Percentiles rank a stretch among this genome's conserved stretches.
phyloP scores from a whole-genome alignment of 805 yeast species.

The Helenozyma baotianmanensis region DNA sequence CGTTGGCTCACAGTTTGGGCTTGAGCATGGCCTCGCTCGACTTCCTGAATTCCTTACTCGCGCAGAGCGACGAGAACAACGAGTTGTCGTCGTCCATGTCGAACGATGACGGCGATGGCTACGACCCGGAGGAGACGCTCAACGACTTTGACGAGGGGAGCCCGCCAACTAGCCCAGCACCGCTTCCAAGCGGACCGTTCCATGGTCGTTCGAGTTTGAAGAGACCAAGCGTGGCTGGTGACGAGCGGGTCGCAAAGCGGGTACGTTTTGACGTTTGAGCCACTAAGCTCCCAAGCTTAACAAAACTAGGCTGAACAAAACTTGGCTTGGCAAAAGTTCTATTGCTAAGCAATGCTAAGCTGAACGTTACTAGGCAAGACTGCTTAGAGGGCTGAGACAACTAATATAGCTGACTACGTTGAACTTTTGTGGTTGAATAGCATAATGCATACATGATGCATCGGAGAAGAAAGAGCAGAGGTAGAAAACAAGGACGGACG shows the following conservation, averaged over 20 bases:
- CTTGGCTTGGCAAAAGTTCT: too few species aligned
- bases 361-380: too few species aligned
- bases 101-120: constrained; percentile 18
- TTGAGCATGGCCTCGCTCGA: constrained; percentile 17
- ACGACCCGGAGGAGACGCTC: constrained; percentile 18
- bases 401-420: too few species aligned
- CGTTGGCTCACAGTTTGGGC: constrained; percentile 21
- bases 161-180: constrained; percentile 9
- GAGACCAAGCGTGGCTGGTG: constrained; percentile 13
- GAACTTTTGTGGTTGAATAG: too few species aligned
- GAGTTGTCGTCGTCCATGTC: constrained; percentile 2
- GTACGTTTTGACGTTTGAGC: constrained; percentile 27
- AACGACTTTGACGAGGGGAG: constrained; percentile 10
- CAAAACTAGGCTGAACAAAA: too few species aligned
- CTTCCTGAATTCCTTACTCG: constrained; percentile 12
- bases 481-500: too few species aligned
- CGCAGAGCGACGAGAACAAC: not conserved
- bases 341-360: too few species aligned
- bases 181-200: too few species aligned
- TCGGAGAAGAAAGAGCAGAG: too few species aligned
- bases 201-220: constrained; percentile 22
- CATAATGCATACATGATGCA: too few species aligned
- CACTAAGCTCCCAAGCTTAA: too few species aligned
- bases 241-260: constrained; percentile 19
- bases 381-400: too few species aligned